Evolutionary conservation across 805 yeast genomes (phyloP), one percentile per base, ranked within the genome.

Genomic region (Soucietia sequanensis): DNA sequence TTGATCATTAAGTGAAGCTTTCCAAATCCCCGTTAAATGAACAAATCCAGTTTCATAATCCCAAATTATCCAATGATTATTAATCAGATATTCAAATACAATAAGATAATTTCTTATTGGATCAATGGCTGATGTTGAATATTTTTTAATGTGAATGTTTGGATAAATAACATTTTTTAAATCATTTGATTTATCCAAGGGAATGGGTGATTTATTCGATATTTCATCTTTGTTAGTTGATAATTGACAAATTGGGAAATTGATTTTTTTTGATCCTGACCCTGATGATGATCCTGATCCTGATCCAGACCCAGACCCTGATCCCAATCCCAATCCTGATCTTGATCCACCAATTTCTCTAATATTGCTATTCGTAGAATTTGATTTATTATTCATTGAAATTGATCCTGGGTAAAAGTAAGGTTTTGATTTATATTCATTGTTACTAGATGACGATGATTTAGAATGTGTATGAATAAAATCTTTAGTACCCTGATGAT

Each of bases 1-100:
- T 31, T 36, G 33, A 20, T 27, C 34, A 21, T 30, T 20, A 21
- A 33, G 34, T 12, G 68, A 58, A 1, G 71, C 70, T 56, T 89
- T 85, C 95, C 95, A 88, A 33, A 88, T 72, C 0, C 95, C 95
- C 0, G 96, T 88, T 33, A 88, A 70, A 49, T 86, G 95, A 8
- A 88, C 95, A 54, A 80, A 81, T 0, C 96, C 95, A 2, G 93
- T 80, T 44, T 73, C 75, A 52, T 82, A 80, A 56, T 84, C 93
- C 96, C 96, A 88, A 43, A 87, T 80, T 36, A 88, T 76, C 77
- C 88, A 77, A 47, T 84, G 83, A 39, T 72, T 77, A 46, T 81
- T 80, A 38, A 85, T 56, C 50, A 65, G 69, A 60, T 80, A 86
- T 58, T 86, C 93, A 51, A 68, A 84, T 5, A 84, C 93, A 1